These are phyloP conservation scores for Gardenia jasminoides DNA, from an alignment of 257 asterid species.

Conservation along the genomic window DNA sequence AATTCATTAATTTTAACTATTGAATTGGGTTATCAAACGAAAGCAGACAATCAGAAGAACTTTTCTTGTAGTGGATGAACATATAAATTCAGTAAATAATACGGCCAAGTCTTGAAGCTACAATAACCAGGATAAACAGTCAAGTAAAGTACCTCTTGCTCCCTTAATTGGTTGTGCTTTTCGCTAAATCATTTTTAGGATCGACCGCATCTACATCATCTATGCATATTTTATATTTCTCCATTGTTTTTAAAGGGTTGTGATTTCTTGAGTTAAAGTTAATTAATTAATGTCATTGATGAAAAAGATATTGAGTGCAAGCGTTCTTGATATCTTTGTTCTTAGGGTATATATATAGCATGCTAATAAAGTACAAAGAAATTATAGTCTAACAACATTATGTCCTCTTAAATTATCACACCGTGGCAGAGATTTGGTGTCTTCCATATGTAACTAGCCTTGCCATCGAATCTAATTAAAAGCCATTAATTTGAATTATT, in stretches of 20 bases:
- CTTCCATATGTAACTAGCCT: too few relatives aligned
- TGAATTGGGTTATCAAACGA: too few relatives aligned
- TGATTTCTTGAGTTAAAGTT: background rate
- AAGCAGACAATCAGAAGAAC: background rate
- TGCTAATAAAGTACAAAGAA: background rate
- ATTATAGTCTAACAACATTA: too few relatives aligned
- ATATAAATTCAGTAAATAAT: too few relatives aligned
- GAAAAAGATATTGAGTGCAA: background rate
- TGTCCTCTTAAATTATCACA: background rate
- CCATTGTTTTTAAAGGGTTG: background rate
- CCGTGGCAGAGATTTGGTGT: background rate
- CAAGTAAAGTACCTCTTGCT: background rate
- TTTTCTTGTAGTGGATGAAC: background rate
- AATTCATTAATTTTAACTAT: too few relatives aligned
- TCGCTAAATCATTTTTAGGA: background rate
- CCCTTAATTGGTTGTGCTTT: background rate
- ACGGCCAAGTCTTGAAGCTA: background rate
- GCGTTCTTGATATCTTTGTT: too few relatives aligned
- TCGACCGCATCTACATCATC: too few relatives aligned
- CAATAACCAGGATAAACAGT: background rate
- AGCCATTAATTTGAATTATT: too few relatives aligned
- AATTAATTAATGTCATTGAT: background rate
- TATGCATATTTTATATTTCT: too few relatives aligned
- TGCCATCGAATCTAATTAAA: too few relatives aligned
- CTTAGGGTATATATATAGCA: background rate